These are phyloP conservation scores for Crinitomyces ghanaensis DNA, from an alignment of 805 yeast genomes.

Conservation along the genomic window DNA sequence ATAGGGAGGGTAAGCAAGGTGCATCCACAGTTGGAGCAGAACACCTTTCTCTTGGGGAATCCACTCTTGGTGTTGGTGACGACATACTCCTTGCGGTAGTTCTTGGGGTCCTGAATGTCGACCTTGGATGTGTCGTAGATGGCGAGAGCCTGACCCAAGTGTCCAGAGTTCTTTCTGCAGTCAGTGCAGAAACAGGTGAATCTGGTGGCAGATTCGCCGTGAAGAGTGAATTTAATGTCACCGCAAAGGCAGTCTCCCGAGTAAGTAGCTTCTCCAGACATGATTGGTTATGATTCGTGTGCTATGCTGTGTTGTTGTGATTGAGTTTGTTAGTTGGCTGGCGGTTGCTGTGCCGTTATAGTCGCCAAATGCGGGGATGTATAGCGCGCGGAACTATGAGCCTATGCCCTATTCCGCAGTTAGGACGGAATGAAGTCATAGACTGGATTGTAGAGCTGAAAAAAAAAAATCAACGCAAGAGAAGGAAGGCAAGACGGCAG, in stretches of 20 bases:
- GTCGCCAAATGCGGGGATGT: too few species aligned
- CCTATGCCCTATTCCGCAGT: too few species aligned
- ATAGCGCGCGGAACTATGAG: too few species aligned
- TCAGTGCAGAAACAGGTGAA: slow-evolving; percentile 10
- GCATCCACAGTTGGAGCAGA: slow-evolving; percentile 10
- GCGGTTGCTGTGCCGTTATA: too few species aligned
- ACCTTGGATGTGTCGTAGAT: slow-evolving; percentile 4
- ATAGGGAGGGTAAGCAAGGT: slow-evolving; percentile 10
- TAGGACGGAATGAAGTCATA: too few species aligned
- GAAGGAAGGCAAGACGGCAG: too few species aligned
- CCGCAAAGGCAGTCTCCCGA: slow-evolving; percentile 10
- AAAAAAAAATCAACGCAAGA: too few species aligned
- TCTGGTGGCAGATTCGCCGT: slow-evolving; percentile 1
- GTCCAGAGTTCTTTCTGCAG: slow-evolving; percentile 12
- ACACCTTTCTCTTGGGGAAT: slow-evolving; percentile 7
- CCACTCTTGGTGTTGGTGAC: slow-evolving; percentile 9
- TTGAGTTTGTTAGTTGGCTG: too few species aligned
- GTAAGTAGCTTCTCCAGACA: neutral
- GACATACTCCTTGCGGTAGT: slow-evolving; percentile 4
- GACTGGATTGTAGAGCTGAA: too few species aligned
- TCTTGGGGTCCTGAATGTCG: slow-evolving; percentile 3
- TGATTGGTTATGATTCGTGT: too few species aligned
- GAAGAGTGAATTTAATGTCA: slow-evolving; percentile 3
- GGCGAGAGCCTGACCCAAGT: slow-evolving; percentile 9
- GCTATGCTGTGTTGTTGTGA: too few species aligned